Evolutionary conservation across 164 flowering plant genomes (phyloP).

Genomic region (Magnolia changhungtana): DNA sequence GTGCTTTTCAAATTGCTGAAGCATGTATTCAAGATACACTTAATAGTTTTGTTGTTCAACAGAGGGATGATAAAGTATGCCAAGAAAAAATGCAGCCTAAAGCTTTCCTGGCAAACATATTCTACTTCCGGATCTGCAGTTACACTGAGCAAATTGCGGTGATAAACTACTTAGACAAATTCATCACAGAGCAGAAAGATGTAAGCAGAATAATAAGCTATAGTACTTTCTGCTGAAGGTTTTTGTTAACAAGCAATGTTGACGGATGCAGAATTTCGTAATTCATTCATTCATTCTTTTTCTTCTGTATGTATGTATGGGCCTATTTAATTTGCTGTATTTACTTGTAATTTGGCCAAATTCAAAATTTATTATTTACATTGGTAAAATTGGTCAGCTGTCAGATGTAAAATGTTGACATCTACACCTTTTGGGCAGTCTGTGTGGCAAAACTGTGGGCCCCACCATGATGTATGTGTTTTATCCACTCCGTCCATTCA

Average conservation of each 20-base stretch:
- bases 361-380: too few relatives aligned
- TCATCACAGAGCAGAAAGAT: constrained; percentile 76
- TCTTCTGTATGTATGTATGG: too few relatives aligned
- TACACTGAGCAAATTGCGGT: constrained; percentile 88
- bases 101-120: constrained; percentile 65
- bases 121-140: constrained; percentile 83
- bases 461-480: too few relatives aligned
- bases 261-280: background rate
- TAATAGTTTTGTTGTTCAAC: constrained; percentile 26
- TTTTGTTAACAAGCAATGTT: background rate
- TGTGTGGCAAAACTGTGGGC: too few relatives aligned
- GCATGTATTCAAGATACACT: constrained; percentile 63
- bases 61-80: constrained; percentile 32
- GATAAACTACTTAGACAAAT: constrained; percentile 76
- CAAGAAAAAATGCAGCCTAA: constrained; percentile 43
- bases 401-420: too few relatives aligned
- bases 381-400: too few relatives aligned
- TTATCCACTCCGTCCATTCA: too few relatives aligned
- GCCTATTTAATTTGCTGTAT: too few relatives aligned
- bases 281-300: background rate
- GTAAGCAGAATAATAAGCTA: constrained; percentile 42
- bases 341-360: too few relatives aligned
- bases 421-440: too few relatives aligned
- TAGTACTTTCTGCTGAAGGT: background rate
- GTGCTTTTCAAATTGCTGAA: constrained; percentile 83